Evolutionary conservation across 257 asterid species (phyloP), one percentile per base, ranked within the genome.

Genomic region (Primulina huaijiensis): DNA sequence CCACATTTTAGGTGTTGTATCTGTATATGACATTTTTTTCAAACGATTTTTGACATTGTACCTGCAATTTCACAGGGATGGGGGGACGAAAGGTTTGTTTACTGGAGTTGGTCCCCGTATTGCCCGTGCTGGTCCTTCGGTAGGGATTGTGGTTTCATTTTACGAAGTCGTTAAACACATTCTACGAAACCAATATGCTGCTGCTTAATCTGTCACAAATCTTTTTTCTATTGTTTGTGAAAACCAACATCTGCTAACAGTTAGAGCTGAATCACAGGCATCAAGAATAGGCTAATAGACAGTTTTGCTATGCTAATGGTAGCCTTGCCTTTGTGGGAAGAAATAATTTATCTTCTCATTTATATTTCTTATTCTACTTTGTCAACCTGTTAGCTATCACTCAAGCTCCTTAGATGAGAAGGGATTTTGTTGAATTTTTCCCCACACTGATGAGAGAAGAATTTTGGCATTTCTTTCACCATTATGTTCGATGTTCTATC

Each of bases 41-140:
- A 5, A 14, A 46, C 56, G 20, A 46, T 16, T 46, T 46, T 46
- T 46, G 20, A 43, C 8, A 46, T 16, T 46, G 56, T 14, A 16
- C 20, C 62, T 61, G 68, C 71, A 25, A 69, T 65, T 17, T 55
- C 7, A 71, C 89, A 94, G 99, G 83, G 89, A 80, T 76, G 96
- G 99, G 38, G 96, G 99, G 46, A 73, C 89, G 76, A 94, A 77
- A 72, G 99, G 99, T 17, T 78, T 91, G 78, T 94, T 91, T 65
- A 86, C 98, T 17, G 99, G 99, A 19, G 98, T 88, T 6, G 97
- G 98, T 2, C 99, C 99, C 20, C 97, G 99, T 68, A 93, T 91
- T 67, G 96, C 86, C 63, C 97, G 98, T 16, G 97, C 98, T 14
- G 99, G 99, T 43, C 99, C 99, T 62, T 91, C 99, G 0, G 97